Percentiles rank a stretch among this genome's conserved stretches.
These are phyloP conservation scores for Nakazawaea peltata DNA, from an alignment of 805 yeast genomes.

Conservation along the genomic window DNA sequence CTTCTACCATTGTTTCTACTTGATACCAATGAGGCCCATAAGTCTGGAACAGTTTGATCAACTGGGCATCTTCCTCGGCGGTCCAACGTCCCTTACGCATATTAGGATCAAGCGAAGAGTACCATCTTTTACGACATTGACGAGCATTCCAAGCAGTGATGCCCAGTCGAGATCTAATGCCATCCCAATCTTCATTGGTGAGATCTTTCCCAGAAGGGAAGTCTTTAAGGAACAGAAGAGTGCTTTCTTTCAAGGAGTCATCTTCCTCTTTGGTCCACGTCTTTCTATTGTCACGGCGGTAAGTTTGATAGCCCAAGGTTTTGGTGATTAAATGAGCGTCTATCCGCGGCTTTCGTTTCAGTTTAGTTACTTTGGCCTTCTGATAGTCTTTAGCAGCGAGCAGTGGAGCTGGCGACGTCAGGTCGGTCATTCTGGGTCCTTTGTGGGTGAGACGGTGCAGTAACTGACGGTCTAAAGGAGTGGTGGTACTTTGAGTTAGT, in stretches of 20 bases:
- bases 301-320: conserved; percentile 67
- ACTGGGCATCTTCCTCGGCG: conserved; percentile 60
- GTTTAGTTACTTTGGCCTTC: conserved; percentile 11
- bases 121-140: conserved; percentile 86
- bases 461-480: too few species aligned
- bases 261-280: conserved; percentile 82
- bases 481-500: too few species aligned
- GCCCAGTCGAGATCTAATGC: conserved; percentile 36
- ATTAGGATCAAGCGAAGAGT: conserved; percentile 74
- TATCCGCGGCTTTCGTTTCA: conserved; percentile 24
- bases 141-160: conserved; percentile 44
- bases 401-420: not conserved
- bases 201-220: conserved; percentile 17
- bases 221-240: conserved; percentile 21
- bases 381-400: too few species aligned
- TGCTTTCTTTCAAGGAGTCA: conserved; percentile 34
- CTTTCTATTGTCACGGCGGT: conserved; percentile 50
- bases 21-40: conserved; percentile 84
- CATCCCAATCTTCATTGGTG: conserved; percentile 46
- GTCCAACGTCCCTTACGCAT: conserved; percentile 87
- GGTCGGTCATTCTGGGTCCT: not conserved
- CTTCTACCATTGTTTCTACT: conserved; percentile 66
- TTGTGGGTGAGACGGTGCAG: too few species aligned
- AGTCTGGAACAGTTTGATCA: conserved; percentile 54
- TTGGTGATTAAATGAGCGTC: conserved; percentile 58